A percentile compares a stretch with the other conserved stretches of the same genome.
Conservation (phyloP, 225 moss, liverwort and hornwort genomes). For the Thuidium tamariscinum region DNA sequence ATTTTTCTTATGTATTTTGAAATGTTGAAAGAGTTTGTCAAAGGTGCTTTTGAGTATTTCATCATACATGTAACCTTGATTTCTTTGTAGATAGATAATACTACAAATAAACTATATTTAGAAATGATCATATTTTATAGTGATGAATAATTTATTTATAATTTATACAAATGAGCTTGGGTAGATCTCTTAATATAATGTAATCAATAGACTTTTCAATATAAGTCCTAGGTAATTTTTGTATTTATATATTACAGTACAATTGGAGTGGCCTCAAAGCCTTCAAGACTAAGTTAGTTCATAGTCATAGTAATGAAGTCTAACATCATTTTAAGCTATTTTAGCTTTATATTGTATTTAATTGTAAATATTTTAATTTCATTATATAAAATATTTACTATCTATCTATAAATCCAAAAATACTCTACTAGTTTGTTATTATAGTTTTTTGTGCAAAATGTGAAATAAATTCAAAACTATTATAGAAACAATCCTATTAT, state of each 20-base stretch:
- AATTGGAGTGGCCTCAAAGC: not conserved
- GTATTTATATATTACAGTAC: not conserved
- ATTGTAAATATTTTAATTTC: not conserved
- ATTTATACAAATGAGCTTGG: not conserved
- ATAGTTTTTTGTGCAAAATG: not conserved
- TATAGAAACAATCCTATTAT: not conserved
- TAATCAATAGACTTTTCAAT: accelerated
- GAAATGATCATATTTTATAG: not conserved
- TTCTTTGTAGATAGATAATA: not conserved
- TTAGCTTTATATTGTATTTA: not conserved
- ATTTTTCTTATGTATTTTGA: not conserved
- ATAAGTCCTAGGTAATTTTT: not conserved
- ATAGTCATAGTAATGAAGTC: not conserved
- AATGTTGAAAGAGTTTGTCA: not conserved
- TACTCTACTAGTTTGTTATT: not conserved
- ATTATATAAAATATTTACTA: not conserved
- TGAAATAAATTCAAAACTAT: not conserved
- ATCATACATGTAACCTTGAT: not conserved
- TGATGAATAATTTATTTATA: not conserved
- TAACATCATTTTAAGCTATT: not conserved
- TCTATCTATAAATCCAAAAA: not conserved
- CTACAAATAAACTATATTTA: not conserved
- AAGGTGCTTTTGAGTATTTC: not conserved
- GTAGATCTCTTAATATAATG: not conserved
- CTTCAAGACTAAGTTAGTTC: not conserved